Evolutionary conservation across 257 asterid genomes (phyloP).

Genomic region (Rehmannia glutinosa): DNA sequence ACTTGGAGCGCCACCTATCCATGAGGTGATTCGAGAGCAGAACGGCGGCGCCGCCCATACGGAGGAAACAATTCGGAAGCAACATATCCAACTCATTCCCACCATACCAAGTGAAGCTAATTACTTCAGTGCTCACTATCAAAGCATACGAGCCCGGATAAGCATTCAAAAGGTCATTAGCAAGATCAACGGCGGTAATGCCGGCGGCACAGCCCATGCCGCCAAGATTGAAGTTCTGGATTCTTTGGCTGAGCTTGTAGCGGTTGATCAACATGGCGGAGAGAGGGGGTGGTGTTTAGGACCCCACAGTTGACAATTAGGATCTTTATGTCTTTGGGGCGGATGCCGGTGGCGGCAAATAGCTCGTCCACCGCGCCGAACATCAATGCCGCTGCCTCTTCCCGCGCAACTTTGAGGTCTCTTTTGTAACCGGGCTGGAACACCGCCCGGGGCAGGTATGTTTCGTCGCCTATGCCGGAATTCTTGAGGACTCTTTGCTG

Average conservation of each 20-base stretch:
- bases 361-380: conserved; percentile 58
- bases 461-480: conserved; percentile 61
- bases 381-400: conserved; percentile 49
- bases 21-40: conserved; percentile 50
- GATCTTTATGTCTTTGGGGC: conserved; percentile 43
- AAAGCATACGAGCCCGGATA: conserved; percentile 55
- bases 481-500: conserved; percentile 49
- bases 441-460: conserved; percentile 48
- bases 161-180: conserved; percentile 45
- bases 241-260: conserved; percentile 41
- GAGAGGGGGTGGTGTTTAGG: conserved; percentile 69
- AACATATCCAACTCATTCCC: conserved; percentile 66
- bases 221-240: conserved; percentile 61
- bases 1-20: conserved; percentile 56
- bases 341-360: conserved; percentile 35
- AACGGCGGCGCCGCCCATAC: conserved; percentile 75
- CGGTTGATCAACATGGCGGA: conserved; percentile 67
- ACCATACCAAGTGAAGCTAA: conserved; percentile 53
- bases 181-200: conserved; percentile 49
- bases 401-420: conserved; percentile 36
- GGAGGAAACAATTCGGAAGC: conserved; percentile 65
- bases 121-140: conserved; percentile 63
- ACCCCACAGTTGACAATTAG: conserved; percentile 58
- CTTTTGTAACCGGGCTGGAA: conserved; percentile 33
- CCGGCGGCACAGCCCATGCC: conserved; percentile 78